Base-by-base conservation (phyloP, 2,329 filamentous ascomycete genomes). In the Gremmenia infestans region DNA sequence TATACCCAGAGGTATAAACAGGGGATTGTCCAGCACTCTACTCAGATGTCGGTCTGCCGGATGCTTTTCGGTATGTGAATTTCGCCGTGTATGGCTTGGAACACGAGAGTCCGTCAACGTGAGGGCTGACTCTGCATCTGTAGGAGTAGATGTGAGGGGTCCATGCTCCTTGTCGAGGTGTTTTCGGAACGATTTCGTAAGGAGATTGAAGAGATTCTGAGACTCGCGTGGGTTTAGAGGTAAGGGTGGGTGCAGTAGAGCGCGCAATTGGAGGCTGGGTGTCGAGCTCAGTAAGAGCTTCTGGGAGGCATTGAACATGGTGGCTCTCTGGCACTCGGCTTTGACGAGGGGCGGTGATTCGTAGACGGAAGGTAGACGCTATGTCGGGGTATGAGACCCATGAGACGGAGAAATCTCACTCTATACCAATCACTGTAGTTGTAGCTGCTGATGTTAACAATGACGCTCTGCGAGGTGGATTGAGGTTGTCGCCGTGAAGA, bases 151-250 rank as follows among this genome's bases (percentile, higher is more conserved):
- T 35, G 46, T 48, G n/a, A 37, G 45, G 19, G 56, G 56, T 3
- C 48, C 55, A 70, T 86, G 79, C 56, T 80, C 78, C 52, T 73
- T 75, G 64, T 87, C 83, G 43, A 88, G 77, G 56, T 86, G 82
- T 50, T 77, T 74, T 61, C 82, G 77, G 68, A 88, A 88, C 12
- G 83, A 86, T 42, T 76, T 77, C 22, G 82, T 86, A 60, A 88
- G 76, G 19, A 83, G 74, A 52, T 74, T 77, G 42, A 87, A 76
- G 7, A 88, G 73, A 63, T 82, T 78, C 59, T 81, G 74, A 15
- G 80, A 83, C 64, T 87, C 81, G 55, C 76, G 76, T 4, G 77
- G 73, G 25, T 76, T 81, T 15, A 85, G 73, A 23, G 83, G 78
- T 4, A 79, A 32, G 74, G 70, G 48, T 43, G 72, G 73, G 61